These are phyloP conservation scores for Cystoderma amianthinum DNA, from an alignment of 768 basidiomycete species.

Conservation along the genomic window DNA sequence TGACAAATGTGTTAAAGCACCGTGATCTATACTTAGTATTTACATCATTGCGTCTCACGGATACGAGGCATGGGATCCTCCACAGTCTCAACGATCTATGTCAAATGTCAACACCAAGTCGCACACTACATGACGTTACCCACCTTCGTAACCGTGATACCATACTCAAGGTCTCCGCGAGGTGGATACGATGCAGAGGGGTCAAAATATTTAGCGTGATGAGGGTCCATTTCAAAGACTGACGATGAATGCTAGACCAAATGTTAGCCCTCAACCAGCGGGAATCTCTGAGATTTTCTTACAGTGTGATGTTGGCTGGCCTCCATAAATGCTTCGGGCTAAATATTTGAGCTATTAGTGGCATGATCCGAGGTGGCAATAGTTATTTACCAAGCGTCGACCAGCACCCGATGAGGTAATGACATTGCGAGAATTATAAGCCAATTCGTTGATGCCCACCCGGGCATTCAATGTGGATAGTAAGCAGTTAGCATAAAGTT, in stretches of 20 bases:
- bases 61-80: conserved; percentile 16
- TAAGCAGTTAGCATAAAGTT: conserved; percentile 41
- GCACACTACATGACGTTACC: not conserved
- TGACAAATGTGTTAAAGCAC: too few relatives aligned
- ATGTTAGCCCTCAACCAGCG: not conserved
- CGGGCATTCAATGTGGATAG: conserved; percentile 43
- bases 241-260: conserved; percentile 11
- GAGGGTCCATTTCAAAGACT: conserved; percentile 23
- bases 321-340: conserved; percentile 1
- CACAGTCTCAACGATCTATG: conserved; percentile 27
- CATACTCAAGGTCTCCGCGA: conserved; percentile 21
- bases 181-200: conserved; percentile 6
- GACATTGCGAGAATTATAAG: conserved; percentile 11
- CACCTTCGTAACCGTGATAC: conserved; percentile 33
- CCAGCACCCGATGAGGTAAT: conserved; percentile 15
- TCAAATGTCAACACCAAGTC: not conserved
- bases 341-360: not conserved
- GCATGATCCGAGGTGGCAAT: not conserved
- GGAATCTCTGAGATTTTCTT: not conserved
- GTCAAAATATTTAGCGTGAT: conserved; percentile 15
- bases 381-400: conserved; percentile 7
- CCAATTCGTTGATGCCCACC: conserved; percentile 19
- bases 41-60: conserved; percentile 3
- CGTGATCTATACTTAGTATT: too few relatives aligned
- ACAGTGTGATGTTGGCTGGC: not conserved